Evolutionary conservation across 371 early-diverging fungal species (phyloP), one percentile per base, ranked within the genome.

Genomic region (Mortierella sp.): DNA sequence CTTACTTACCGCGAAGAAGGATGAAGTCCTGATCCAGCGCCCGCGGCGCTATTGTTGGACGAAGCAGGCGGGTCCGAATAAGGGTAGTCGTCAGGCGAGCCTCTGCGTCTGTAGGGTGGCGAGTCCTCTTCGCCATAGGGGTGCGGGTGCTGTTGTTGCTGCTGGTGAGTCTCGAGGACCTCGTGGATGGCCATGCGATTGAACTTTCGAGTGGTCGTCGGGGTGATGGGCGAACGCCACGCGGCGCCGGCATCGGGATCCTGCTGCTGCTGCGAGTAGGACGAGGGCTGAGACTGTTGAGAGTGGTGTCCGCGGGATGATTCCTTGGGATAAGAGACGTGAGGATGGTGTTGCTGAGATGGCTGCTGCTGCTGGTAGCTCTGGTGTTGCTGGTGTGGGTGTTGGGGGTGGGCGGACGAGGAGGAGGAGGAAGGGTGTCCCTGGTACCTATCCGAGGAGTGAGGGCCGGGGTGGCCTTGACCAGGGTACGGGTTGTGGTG

Each of bases 151-250:
- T 81, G 81, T n/a, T 74, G 77, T n/a, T 74, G 78, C 48, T 80
- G 80, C 47, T 80, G 80, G 48, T 84, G 75, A 26, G 63, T 57
- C 47, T 85, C 86, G 8, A 85, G 77, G 16, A 85, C 86, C 48
- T 85, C 86, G 34, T 85, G 86, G 58, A 85, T 85, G 38, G 86
- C 86, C 86, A 85, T 85, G 73, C 75, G 73, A 68, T 85, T 85
- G 65, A 85, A 85, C 75, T 81, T 81, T 75, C 75, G 77, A 5
- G 86, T 85, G 13, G 86, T 85, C 3, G 86, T 85, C 7, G 86
- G 86, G 14, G 86, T 85, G 80, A 85, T 85, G 28, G 86, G 86
- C 6, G 86, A 84, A 44, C 78, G 78, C 80, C 77, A 77, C 28
- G 78, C 52, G 50, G 78, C 75, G 34, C 78, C 75, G 11, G 78